Conservation (phyloP, 345 rosid genomes). For the Turritis glabra region DNA sequence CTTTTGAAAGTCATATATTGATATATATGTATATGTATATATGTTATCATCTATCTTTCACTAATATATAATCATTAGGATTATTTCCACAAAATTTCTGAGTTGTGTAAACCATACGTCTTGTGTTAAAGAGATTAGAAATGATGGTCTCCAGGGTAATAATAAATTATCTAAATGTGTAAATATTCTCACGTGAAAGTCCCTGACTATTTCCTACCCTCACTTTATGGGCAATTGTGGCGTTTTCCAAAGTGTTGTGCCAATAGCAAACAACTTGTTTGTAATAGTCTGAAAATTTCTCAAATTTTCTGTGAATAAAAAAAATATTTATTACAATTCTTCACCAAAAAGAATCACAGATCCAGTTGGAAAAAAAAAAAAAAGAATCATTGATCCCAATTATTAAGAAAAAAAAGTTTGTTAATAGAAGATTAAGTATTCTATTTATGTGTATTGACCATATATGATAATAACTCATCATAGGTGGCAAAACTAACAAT, state of each 20-base stretch:
- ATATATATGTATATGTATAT: too few relatives aligned
- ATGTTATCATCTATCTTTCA: background rate
- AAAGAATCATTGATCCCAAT: background rate
- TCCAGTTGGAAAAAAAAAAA: background rate
- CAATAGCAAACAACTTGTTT: constrained; percentile 6
- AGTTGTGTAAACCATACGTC: background rate
- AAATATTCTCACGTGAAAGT: constrained; percentile 14
- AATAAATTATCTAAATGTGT: background rate
- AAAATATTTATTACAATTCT: background rate
- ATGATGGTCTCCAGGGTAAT: background rate
- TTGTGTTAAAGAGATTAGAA: constrained; percentile 20
- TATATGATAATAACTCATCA: background rate
- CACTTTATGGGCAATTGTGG: constrained; percentile 12
- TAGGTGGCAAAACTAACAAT: background rate
- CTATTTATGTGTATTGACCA: background rate
- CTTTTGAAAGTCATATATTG: background rate
- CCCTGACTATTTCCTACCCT: constrained; percentile 11
- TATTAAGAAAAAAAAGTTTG: background rate
- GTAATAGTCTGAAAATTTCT: background rate
- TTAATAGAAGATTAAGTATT: too few relatives aligned
- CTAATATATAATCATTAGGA: background rate
- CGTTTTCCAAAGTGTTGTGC: background rate
- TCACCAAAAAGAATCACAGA: background rate
- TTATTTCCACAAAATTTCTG: constrained; percentile 12
- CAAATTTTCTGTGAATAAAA: background rate